phyloP scores from a whole-genome alignment of 2,329 filamentous ascomycete genomes.

The Scleromitrula shiraiana region DNA sequence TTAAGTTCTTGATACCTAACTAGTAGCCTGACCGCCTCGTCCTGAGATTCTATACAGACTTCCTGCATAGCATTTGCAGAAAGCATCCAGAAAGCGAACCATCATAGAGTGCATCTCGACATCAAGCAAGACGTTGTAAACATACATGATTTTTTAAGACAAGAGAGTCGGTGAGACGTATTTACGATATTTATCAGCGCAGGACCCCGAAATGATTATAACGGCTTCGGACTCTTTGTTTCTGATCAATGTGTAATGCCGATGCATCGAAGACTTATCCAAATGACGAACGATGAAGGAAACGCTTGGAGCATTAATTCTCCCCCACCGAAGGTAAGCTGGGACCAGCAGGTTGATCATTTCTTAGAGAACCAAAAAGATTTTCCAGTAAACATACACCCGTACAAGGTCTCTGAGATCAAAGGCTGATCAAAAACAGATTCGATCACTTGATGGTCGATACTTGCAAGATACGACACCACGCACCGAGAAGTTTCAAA shows the following conservation, averaged over 20 bases:
- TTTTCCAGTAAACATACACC: conserved; percentile 14
- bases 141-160: conserved; percentile 15
- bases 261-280: conserved; percentile 22
- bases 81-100: conserved; percentile 11
- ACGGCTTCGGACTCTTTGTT: conserved; percentile 25
- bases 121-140: conserved; percentile 20
- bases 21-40: conserved; percentile 12
- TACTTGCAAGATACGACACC: conserved; percentile 17
- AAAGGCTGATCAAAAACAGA: conserved; percentile 17
- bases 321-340: conserved; percentile 15
- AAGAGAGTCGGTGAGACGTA: conserved; percentile 23
- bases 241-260: conserved; percentile 16
- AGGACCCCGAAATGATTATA: conserved; percentile 24
- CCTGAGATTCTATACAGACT: conserved; percentile 11
- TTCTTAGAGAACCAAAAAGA: conserved; percentile 19
- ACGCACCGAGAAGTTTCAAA: conserved; percentile 5
- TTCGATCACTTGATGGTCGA: conserved; percentile 14
- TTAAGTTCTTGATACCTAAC: not conserved
- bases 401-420: not conserved
- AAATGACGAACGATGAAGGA: conserved; percentile 27
- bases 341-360: conserved; percentile 21
- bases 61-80: conserved; percentile 17
- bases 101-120: conserved; percentile 17
- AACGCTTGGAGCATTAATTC: conserved; percentile 24
- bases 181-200: conserved; percentile 28